A percentile compares a stretch with the other conserved stretches of the same genome.
phyloP scores from a whole-genome alignment of 2,329 filamentous ascomycete species.

The Cladobotryum mycophilum region DNA sequence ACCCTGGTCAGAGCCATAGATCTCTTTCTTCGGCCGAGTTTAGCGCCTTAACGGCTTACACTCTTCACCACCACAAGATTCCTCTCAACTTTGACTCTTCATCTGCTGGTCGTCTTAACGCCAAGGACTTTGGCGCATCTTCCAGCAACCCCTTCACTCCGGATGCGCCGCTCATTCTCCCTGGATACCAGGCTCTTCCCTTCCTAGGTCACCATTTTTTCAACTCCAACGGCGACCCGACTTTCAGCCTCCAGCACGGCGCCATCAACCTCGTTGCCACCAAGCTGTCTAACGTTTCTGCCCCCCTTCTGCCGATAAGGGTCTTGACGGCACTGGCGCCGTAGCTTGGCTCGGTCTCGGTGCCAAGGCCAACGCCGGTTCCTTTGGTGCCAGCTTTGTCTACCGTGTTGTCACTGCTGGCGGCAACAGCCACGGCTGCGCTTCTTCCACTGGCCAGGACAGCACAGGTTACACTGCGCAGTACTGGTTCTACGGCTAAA shows the following conservation, averaged over 20 bases:
- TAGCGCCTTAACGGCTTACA: slow-evolving; percentile 31
- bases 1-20: slow-evolving; percentile 35
- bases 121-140: slow-evolving; percentile 35
- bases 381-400: slow-evolving; percentile 34
- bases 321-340: slow-evolving; percentile 43
- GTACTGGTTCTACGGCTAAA: slow-evolving; percentile 51
- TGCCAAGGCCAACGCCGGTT: slow-evolving; percentile 33
- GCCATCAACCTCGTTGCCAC: slow-evolving; percentile 36
- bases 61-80: slow-evolving; percentile 35
- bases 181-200: slow-evolving; percentile 29
- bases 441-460: slow-evolving; percentile 31
- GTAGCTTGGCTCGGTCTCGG: slow-evolving; percentile 50
- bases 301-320: slow-evolving; percentile 45
- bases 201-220: slow-evolving; percentile 65
- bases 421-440: slow-evolving; percentile 40
- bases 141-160: slow-evolving; percentile 39
- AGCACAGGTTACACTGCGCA: slow-evolving; percentile 51
- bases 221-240: slow-evolving; percentile 45
- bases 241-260: slow-evolving; percentile 48
- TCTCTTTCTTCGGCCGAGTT: slow-evolving; percentile 36
- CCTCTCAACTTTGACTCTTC: slow-evolving; percentile 42
- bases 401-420: slow-evolving; percentile 53
- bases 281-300: slow-evolving; percentile 44
- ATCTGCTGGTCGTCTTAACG: slow-evolving; percentile 21
- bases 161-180: slow-evolving; percentile 32